Conservation (phyloP, 1,284 basidiomycete species). For the Ganoderma meredithae region DNA sequence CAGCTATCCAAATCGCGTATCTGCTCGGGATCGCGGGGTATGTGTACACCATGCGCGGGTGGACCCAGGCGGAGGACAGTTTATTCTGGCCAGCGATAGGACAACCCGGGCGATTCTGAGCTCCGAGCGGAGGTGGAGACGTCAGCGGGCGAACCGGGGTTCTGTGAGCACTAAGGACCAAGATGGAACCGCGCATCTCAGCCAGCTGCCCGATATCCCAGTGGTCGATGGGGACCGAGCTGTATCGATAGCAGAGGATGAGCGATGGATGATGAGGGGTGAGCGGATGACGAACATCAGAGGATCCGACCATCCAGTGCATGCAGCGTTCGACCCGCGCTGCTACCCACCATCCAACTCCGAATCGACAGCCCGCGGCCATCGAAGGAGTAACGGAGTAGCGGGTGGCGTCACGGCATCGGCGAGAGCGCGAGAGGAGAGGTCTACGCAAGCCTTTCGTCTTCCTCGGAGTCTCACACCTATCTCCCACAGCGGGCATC, state of each 20-base stretch:
- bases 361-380: not conserved
- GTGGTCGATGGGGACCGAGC: not conserved
- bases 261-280: not conserved
- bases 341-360: not conserved
- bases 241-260: conserved; percentile 1
- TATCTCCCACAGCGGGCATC: not conserved
- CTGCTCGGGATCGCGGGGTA: conserved; percentile 42
- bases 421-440: conserved; percentile 3
- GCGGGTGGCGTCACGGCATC: not conserved
- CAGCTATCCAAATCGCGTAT: conserved; percentile 43
- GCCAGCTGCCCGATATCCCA: not conserved
- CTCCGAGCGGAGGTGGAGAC: not conserved
- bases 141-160: not conserved
- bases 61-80: conserved; percentile 39
- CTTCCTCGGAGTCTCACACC: conserved; percentile 4
- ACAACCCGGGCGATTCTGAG: conserved; percentile 25
- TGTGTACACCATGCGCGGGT: conserved; percentile 41
- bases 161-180: not conserved
- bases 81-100: conserved; percentile 38
- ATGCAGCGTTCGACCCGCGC: not conserved
- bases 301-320: not conserved
- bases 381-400: not conserved
- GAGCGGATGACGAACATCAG: not conserved
- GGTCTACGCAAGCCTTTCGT: conserved; percentile 14
- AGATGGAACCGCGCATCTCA: not conserved